phyloP scores from a whole-genome alignment of 805 yeast genomes.

The Ogataea zsoltii region DNA sequence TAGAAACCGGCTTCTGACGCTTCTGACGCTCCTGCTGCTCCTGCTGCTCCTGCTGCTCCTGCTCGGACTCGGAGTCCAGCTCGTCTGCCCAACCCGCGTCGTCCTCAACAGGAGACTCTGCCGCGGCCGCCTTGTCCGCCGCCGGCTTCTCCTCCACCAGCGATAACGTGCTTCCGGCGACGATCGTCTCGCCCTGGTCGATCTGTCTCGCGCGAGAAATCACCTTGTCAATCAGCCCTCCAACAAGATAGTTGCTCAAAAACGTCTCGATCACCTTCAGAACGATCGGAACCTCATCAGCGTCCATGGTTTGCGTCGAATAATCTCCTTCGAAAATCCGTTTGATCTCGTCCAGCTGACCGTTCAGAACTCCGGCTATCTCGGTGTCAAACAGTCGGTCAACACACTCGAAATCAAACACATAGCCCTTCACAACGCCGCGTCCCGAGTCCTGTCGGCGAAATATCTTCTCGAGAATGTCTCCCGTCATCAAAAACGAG shows the following conservation, averaged over 20 bases:
- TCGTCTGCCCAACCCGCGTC: neutral
- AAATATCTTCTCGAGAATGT: constrained; percentile 23
- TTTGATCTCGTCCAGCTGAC: constrained; percentile 31
- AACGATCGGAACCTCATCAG: constrained; percentile 37
- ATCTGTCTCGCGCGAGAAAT: constrained; percentile 37
- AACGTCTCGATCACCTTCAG: constrained; percentile 37
- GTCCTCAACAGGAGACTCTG: neutral
- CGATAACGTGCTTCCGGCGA: neutral
- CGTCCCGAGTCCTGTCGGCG: constrained; percentile 12
- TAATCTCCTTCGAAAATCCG: constrained; percentile 22
- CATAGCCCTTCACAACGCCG: constrained; percentile 33
- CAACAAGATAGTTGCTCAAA: constrained; percentile 36
- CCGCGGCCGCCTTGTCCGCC: neutral
- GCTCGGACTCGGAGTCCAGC: no score
- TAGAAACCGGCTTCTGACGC: neutral
- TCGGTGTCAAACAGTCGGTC: constrained; percentile 26
- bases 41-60: no score
- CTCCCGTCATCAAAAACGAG: constrained; percentile 25
- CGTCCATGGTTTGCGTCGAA: constrained; percentile 7
- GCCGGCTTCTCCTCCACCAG: constrained; percentile 11
- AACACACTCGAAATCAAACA: constrained; percentile 23
- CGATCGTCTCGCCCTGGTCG: constrained; percentile 29
- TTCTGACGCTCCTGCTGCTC: no score
- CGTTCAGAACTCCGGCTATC: constrained; percentile 21
- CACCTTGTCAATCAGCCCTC: constrained; percentile 35